A percentile compares a stretch with the other conserved stretches of the same genome.
These are phyloP conservation scores for Trichoderma sp. DNA, from an alignment of 2,329 filamentous ascomycete species.

Conservation along the genomic window DNA sequence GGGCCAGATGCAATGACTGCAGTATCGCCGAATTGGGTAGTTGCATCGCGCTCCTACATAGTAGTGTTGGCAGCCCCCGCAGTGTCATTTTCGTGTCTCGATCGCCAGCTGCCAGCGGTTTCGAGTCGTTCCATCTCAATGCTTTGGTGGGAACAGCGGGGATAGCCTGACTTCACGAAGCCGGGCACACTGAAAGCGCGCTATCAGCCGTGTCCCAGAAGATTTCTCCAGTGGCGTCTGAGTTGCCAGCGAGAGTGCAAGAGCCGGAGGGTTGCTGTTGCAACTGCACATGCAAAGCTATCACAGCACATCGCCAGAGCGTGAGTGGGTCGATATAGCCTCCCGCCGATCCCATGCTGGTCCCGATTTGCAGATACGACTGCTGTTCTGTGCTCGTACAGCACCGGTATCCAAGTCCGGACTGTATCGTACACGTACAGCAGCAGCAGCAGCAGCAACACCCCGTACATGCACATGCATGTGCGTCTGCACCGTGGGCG, in stretches of 20 bases:
- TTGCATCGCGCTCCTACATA: background rate
- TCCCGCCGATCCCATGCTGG: conserved; percentile 22
- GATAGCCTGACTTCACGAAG: conserved; percentile 2
- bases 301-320: conserved; percentile 22
- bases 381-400: background rate
- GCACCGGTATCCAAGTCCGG: background rate
- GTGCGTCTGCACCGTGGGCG: background rate
- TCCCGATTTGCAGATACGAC: conserved; percentile 20
- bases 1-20: background rate
- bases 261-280: conserved; percentile 13
- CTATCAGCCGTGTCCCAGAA: conserved; percentile 8
- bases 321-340: conserved; percentile 24
- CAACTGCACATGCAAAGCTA: conserved; percentile 23
- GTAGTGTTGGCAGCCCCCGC: background rate
- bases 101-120: background rate
- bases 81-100: background rate
- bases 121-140: background rate
- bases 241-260: conserved; percentile 9
- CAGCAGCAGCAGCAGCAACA: background rate
- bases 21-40: background rate
- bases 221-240: conserved; percentile 20
- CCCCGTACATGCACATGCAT: conserved; percentile 19
- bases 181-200: conserved; percentile 7
- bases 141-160: conserved; percentile 6
- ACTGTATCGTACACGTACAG: background rate